Evolutionary conservation across 768 basidiomycete genomes (phyloP), one percentile per base, ranked within the genome.

Genomic region (Melanogaster broomeanus): DNA sequence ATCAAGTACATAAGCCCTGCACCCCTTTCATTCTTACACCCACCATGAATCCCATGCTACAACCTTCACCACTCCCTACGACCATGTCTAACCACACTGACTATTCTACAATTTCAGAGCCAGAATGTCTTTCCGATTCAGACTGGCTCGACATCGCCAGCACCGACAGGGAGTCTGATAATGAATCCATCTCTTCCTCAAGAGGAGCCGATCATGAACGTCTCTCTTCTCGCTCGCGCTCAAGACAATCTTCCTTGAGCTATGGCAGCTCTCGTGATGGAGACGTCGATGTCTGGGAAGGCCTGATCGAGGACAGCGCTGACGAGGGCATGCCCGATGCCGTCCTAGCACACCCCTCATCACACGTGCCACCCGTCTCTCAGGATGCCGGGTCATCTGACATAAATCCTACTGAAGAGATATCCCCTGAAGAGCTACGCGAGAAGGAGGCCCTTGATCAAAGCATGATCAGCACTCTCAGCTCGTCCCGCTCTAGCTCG

Each of bases 141-240:
- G 89, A 91, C 69, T 91, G 89, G 89, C 84, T 88, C 62, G 88
- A 90, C 61, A 78, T 91, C 58, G 73, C 85, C 27, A 84, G 82
- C 62, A 82, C 79, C 65, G 81, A 80, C 59, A 59, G 56, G 31
- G 82, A 82, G 48, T 87, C 86, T 31, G 87, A 85, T 71, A 82
- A 81, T 66, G 85, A 87, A 62, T 88, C 86, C 49, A 69, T 83
- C 64, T 79, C 74, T 58, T 82, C 67, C 3, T 59, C 83, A 57
- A 53, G 75, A 56, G 82, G 77, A 64, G 82, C 79, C 63, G 85
- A 87, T 77, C 82, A 72, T 66, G 83, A 83, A 61, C 79, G 79
- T 53, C 66, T 56, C 16, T 65, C 65, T 35, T 80, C 78, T 38
- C 71, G 75, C 51, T 78, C 85, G 22, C 76, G 76, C 58, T 90